These are phyloP conservation scores for Discostella stelligeroides DNA, from an alignment of 108 stramenopile genomes.

Conservation along the genomic window DNA sequence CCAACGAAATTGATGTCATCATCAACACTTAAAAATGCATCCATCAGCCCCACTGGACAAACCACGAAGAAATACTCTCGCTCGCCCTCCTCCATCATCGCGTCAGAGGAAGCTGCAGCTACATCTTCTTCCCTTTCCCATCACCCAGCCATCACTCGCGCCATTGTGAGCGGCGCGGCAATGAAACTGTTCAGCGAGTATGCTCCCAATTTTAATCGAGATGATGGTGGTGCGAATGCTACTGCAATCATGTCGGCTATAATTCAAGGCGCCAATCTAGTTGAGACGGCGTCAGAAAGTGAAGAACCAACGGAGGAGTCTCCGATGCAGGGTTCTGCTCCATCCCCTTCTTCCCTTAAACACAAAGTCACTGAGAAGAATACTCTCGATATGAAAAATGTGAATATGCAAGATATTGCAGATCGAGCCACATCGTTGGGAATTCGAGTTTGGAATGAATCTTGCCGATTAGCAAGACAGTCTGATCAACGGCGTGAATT, in stretches of 20 bases:
- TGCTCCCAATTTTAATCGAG: conserved; percentile 46
- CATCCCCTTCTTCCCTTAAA: too few species aligned
- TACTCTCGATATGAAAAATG: conserved; percentile 2
- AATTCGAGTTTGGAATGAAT: conserved; percentile 53
- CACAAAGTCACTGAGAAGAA: too few species aligned
- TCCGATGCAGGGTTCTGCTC: too few species aligned
- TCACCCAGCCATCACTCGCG: conserved; percentile 30
- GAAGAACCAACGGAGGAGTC: too few species aligned
- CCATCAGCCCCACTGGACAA: too few species aligned
- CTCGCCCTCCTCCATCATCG: not conserved
- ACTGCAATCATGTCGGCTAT: not conserved
- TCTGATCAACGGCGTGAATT: conserved; percentile 57
- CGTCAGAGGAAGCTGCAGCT: not conserved
- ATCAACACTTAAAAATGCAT: too few species aligned
- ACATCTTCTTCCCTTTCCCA: not conserved
- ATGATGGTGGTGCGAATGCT: not conserved
- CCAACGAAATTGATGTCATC: too few species aligned
- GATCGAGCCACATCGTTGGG: conserved; percentile 64
- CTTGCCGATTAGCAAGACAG: conserved; percentile 57
- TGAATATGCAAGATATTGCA: conserved; percentile 69
- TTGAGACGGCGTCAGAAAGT: too few species aligned
- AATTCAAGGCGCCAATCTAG: too few species aligned
- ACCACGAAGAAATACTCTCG: too few species aligned
- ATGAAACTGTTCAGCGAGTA: conserved; percentile 60
- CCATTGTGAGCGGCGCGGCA: conserved; percentile 73